Conservation (phyloP, 805 yeast species). For the Maudiozyma bulderi region DNA sequence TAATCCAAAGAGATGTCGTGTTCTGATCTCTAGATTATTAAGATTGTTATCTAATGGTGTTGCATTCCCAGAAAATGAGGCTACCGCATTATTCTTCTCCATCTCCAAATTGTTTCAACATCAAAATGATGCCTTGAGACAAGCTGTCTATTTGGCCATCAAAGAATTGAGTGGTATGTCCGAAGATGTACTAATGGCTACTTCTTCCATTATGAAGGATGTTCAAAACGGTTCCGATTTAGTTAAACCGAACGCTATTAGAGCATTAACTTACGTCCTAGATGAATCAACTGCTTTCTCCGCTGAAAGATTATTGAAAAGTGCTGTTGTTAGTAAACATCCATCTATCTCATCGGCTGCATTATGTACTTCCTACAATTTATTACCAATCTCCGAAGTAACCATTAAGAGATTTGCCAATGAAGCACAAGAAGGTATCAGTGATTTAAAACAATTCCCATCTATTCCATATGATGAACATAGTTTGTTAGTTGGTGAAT, state of each 20-base stretch:
- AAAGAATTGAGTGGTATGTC: conserved; percentile 81
- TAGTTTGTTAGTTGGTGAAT: conserved; percentile 16
- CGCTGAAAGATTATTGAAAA: conserved; percentile 84
- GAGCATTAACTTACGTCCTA: conserved; percentile 81
- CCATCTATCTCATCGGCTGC: conserved; percentile 92
- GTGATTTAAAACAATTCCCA: conserved; percentile 31
- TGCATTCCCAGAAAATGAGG: conserved; percentile 76
- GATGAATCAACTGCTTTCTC: conserved; percentile 88
- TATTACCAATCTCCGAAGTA: conserved; percentile 81
- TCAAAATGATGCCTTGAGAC: conserved; percentile 73
- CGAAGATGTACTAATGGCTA: conserved; percentile 92
- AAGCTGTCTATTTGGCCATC: conserved; percentile 86
- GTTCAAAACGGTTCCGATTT: conserved; percentile 80
- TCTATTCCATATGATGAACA: conserved; percentile 11
- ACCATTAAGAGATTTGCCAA: conserved; percentile 90
- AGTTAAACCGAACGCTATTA: conserved; percentile 88
- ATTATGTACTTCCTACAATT: conserved; percentile 78
- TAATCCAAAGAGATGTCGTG: conserved; percentile 78
- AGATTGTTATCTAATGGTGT: conserved; percentile 81
- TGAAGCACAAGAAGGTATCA: conserved; percentile 87
- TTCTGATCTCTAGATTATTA: conserved; percentile 69
- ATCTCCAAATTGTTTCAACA: conserved; percentile 93
- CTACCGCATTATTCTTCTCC: conserved; percentile 86
- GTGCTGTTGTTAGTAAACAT: conserved; percentile 83
- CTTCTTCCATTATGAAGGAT: conserved; percentile 96